phyloP scores from a whole-genome alignment of 2,329 filamentous ascomycete species.

The Monosporascus cannonballus region DNA sequence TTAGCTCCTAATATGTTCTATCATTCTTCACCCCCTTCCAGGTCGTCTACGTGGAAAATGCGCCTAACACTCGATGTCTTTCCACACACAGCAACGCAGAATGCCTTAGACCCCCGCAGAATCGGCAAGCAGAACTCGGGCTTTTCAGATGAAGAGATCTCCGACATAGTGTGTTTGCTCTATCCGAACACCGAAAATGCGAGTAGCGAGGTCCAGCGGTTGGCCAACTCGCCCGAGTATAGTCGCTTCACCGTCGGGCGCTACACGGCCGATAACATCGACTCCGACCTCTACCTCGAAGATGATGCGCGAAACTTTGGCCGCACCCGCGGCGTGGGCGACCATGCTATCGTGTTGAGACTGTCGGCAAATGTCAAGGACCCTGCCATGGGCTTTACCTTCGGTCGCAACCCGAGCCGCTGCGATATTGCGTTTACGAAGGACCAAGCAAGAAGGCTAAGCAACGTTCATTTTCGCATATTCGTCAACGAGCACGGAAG shows the following conservation, averaged over 20 bases:
- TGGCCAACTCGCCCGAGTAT: conserved; percentile 36
- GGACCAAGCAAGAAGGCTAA: conserved; percentile 68
- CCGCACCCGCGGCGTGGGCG: conserved; percentile 46
- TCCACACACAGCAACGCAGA: conserved; percentile 59
- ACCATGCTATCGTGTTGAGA: conserved; percentile 70
- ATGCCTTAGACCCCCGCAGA: conserved; percentile 73
- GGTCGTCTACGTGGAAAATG: neutral
- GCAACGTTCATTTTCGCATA: conserved; percentile 94
- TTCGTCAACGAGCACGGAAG: conserved; percentile 80
- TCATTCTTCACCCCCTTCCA: neutral
- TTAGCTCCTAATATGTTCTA: conserved; percentile 8
- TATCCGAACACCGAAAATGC: conserved; percentile 72
- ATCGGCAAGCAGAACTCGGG: conserved; percentile 76
- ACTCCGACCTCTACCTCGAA: conserved; percentile 44
- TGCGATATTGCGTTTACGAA: conserved; percentile 68
- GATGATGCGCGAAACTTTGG: conserved; percentile 44
- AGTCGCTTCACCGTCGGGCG: conserved; percentile 45
- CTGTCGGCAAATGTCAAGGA: conserved; percentile 70
- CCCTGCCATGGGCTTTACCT: conserved; percentile 68
- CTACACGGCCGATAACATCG: conserved; percentile 42
- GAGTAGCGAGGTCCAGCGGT: conserved; percentile 57
- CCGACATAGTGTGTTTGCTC: conserved; percentile 84
- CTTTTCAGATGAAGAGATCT: conserved; percentile 73
- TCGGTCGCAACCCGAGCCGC: conserved; percentile 67
- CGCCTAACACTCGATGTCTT: neutral